Base-by-base conservation (phyloP, 306 rosid genomes). In the Cucurbita ficifolia region DNA sequence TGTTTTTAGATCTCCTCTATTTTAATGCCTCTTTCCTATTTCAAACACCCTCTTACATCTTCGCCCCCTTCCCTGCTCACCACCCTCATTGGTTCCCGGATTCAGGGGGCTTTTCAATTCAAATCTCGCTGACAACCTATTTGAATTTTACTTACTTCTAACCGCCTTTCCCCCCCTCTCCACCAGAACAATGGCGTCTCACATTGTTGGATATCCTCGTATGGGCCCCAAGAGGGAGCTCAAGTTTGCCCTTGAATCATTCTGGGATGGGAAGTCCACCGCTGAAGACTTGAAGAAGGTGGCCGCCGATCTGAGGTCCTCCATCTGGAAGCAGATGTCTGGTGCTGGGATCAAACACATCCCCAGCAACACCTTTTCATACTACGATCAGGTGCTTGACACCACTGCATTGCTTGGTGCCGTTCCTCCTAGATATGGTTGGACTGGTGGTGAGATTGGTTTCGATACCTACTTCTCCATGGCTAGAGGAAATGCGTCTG, bases 191-290 rank as follows among this genome's bases (percentile, higher is more conserved):
- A 87, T 85, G 95, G 82, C 96, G 22, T 90, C 96, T 76, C 95
- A 90, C 80, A 80, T 90, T 77, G 89, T 90, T 76, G 97, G 97
- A 45, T 88, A 88, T 82, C 97, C 97, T 69, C 90, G 95, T 70
- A 79, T 90, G 88, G 97, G 97, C 62, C 95, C 97, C 60, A 90
- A 90, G 88, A 87, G 97, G 75, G 92, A 87, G 83, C 85, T 87
- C 60, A 87, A 87, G 80, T 87, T 87, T 79, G 86, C 89, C 65
- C 77, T 90, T 82, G 96, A 90, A 72, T 90, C 95, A n/a, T 90
- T 88, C 78, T 90, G 96, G 96, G 95, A 90, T 74, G 90, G 92
- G 38, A 90, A 88, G 85, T 88, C 81, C 72, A 79, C 82, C 24
- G 88, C 95, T 0, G 88, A 84, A 17, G 90, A 87, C 42, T 73